Evolutionary conservation across 331 rosid species (phyloP).

Genomic region (Stylosanthes scabra): DNA sequence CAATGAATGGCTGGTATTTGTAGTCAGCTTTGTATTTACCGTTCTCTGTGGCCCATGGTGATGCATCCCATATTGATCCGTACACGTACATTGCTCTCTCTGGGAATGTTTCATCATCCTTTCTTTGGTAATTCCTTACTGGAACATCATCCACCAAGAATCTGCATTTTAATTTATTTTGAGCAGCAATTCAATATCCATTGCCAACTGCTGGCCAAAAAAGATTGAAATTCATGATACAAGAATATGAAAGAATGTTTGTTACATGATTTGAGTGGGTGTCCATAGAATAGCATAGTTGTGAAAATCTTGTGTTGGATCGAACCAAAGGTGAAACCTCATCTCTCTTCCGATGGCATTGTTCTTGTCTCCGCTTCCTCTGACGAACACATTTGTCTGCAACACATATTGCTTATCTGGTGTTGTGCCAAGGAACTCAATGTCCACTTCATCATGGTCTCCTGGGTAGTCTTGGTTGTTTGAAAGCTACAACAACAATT

Average conservation of each 20-base stretch:
- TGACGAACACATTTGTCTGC: slow-evolving; percentile 84
- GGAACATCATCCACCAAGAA: slow-evolving; percentile 92
- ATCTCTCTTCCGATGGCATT: slow-evolving; percentile 78
- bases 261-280: slow-evolving; percentile 77
- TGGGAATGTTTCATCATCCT: slow-evolving; percentile 83
- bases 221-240: no score
- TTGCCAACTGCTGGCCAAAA: no score
- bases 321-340: slow-evolving; percentile 89
- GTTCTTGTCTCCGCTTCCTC: slow-evolving; percentile 88
- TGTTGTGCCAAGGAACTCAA: slow-evolving; percentile 90
- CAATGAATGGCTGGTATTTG: slow-evolving; percentile 77
- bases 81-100: slow-evolving; percentile 78
- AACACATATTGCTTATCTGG: slow-evolving; percentile 79
- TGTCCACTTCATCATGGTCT: slow-evolving; percentile 90
- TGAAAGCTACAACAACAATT: slow-evolving; percentile 62
- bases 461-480: slow-evolving; percentile 80
- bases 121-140: slow-evolving; percentile 71
- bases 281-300: slow-evolving; percentile 82
- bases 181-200: neutral
- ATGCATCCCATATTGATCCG: slow-evolving; percentile 98
- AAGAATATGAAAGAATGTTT: no score
- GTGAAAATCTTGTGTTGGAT: slow-evolving; percentile 86
- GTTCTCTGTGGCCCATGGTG: slow-evolving; percentile 88
- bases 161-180: slow-evolving; percentile 42
- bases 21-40: slow-evolving; percentile 91